Conservation (phyloP, 148 eudicot genomes). For the Fallopia convolvulus region DNA sequence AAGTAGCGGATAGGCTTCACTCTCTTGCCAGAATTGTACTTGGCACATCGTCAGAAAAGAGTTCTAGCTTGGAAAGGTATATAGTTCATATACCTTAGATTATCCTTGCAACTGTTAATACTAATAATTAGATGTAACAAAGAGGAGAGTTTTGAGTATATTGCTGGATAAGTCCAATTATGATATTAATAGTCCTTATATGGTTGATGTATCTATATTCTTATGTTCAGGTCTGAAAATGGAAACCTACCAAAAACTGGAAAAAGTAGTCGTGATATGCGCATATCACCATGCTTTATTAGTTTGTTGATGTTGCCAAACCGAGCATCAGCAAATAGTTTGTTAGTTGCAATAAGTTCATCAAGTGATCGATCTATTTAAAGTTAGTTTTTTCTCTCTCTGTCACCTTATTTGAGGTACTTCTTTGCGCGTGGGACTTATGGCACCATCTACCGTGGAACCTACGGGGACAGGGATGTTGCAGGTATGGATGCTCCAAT, state of each 20-base stretch:
- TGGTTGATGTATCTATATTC: neutral
- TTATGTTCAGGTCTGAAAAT: conserved; percentile 45
- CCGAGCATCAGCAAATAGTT: conserved; percentile 94
- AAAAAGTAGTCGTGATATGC: conserved; percentile 26
- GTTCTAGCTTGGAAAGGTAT: conserved; percentile 57
- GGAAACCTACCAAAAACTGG: conserved; percentile 52
- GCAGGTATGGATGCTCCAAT: conserved; percentile 27
- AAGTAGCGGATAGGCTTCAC: too few relatives aligned
- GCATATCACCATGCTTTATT: conserved; percentile 78
- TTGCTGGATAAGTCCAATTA: neutral
- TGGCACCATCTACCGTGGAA: conserved; percentile 79
- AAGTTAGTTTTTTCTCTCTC: too few relatives aligned
- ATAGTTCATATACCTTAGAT: neutral
- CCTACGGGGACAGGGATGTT: conserved; percentile 64
- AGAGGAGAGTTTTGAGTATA: neutral
- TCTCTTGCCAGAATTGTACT: conserved; percentile 60
- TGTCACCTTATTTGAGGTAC: conserved; percentile 23
- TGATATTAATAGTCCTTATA: neutral
- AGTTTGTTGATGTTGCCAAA: conserved; percentile 83
- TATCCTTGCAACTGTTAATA: neutral
- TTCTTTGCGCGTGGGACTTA: conserved; percentile 72
- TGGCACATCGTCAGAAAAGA: conserved; percentile 64
- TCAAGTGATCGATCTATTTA: conserved; percentile 38
- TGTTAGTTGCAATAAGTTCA: conserved; percentile 91
- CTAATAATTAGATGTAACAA: too few relatives aligned